These are phyloP conservation scores for Auricularia heimuer DNA, from an alignment of 768 basidiomycete genomes.

Conservation along the genomic window DNA sequence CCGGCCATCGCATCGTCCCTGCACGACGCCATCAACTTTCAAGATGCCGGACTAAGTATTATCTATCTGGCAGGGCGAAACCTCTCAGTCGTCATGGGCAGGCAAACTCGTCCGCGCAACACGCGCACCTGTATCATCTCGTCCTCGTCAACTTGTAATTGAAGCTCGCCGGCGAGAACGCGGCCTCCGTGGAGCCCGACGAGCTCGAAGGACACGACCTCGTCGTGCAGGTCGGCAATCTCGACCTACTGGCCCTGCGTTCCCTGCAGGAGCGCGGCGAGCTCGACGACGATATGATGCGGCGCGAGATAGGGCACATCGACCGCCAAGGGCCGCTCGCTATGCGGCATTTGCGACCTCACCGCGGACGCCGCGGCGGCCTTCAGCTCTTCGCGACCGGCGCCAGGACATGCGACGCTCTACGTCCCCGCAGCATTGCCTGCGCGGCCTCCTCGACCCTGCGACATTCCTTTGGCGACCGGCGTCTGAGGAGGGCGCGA, in stretches of 20 bases:
- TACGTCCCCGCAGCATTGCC: slow-evolving; percentile 56
- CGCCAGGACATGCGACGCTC: slow-evolving; percentile 52
- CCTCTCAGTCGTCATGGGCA: too few species aligned
- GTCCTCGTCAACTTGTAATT: too few species aligned
- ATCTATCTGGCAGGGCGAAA: too few species aligned
- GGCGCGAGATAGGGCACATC: slow-evolving; percentile 65
- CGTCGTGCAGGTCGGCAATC: too few species aligned
- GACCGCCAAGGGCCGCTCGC: slow-evolving; percentile 60
- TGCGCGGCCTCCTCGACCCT: slow-evolving; percentile 61
- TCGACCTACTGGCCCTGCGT: too few species aligned
- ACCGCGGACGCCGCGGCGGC: slow-evolving; percentile 57
- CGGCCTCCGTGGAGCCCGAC: too few species aligned
- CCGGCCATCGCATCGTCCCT: slow-evolving; percentile 82
- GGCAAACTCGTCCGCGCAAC: too few species aligned
- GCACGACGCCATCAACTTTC: slow-evolving; percentile 54
- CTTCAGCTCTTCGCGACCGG: slow-evolving; percentile 58
- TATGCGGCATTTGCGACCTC: slow-evolving; percentile 41
- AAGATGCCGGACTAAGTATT: too few species aligned
- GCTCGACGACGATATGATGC: slow-evolving; percentile 57
- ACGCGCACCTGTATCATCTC: too few species aligned
- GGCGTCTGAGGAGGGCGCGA: slow-evolving; percentile 8
- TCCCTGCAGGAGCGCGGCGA: too few species aligned
- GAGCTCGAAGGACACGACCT: too few species aligned
- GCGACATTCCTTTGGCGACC: slow-evolving; percentile 67
- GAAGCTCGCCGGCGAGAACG: too few species aligned